phyloP scores from a whole-genome alignment of 2,329 filamentous ascomycete species.

The Lizonia empirigonia region DNA sequence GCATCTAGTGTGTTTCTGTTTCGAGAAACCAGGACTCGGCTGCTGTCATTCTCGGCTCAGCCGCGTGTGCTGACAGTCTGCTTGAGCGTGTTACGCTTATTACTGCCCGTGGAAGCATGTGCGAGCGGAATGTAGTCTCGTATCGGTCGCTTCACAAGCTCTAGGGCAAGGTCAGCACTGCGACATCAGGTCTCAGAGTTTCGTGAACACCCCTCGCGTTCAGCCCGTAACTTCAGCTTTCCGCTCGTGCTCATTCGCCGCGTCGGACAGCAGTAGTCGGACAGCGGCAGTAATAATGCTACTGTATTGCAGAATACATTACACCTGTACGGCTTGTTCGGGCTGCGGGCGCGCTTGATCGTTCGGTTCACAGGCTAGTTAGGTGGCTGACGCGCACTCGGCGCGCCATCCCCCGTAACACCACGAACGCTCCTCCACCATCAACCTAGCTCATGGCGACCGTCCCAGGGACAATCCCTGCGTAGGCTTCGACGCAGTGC shows the following conservation, averaged over 20 bases:
- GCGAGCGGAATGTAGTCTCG: constrained; percentile 19
- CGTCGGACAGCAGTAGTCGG: constrained; percentile 14
- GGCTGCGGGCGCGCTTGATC: constrained; percentile 21
- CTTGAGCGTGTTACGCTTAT: constrained; percentile 19
- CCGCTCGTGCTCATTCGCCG: constrained; percentile 7
- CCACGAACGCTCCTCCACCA: constrained; percentile 25
- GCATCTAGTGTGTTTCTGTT: constrained; percentile 10
- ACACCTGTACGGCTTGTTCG: constrained; percentile 25
- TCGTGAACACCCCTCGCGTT: neutral
- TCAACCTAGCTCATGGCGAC: constrained; percentile 26
- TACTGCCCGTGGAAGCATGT: constrained; percentile 20
- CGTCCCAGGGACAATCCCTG: constrained; percentile 32
- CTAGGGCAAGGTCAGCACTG: constrained; percentile 9
- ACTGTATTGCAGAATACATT: constrained; percentile 37
- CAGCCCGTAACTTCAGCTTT: neutral
- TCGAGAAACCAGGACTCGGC: constrained; percentile 8
- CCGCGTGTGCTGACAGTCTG: constrained; percentile 30
- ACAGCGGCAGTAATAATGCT: constrained; percentile 23
- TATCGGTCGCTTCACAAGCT: constrained; percentile 18
- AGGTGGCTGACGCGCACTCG: constrained; percentile 36
- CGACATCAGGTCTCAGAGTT: constrained; percentile 1
- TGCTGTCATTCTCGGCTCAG: constrained; percentile 31
- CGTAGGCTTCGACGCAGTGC: constrained; percentile 30
- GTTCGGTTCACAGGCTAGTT: constrained; percentile 28
- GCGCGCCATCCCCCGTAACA: constrained; percentile 25